Evolutionary conservation across 192 early-diverging fungal genomes (phyloP).

Genomic region (Gaertneriomyces semiglobifer): DNA sequence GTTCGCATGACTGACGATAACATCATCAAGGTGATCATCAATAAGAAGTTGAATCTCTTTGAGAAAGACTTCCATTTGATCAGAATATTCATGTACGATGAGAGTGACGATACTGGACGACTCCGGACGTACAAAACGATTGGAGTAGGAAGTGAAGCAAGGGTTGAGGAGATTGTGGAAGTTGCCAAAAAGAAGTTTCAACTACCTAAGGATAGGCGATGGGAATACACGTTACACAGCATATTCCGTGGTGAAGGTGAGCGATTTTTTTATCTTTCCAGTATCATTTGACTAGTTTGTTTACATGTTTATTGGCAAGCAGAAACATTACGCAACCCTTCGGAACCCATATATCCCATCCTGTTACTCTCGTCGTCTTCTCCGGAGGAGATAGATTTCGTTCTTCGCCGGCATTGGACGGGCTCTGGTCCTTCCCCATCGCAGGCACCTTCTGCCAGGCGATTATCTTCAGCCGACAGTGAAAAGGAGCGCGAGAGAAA

Average conservation of each 20-base stretch:
- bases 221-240: slow-evolving; percentile 31
- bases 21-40: slow-evolving; percentile 52
- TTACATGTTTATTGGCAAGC: background rate
- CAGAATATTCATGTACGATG: slow-evolving; percentile 40
- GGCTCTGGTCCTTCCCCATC: slow-evolving; percentile 23
- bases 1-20: slow-evolving; percentile 49
- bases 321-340: slow-evolving; percentile 26
- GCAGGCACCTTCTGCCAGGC: background rate
- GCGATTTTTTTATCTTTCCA: slow-evolving; percentile 7
- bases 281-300: background rate
- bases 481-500: background rate
- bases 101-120: slow-evolving; percentile 18
- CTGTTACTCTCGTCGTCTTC: slow-evolving; percentile 28
- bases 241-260: slow-evolving; percentile 35
- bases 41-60: slow-evolving; percentile 49
- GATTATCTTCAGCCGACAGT: background rate
- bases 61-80: slow-evolving; percentile 48
- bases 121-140: slow-evolving; percentile 50
- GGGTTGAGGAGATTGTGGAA: slow-evolving; percentile 37
- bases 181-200: slow-evolving; percentile 48
- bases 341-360: slow-evolving; percentile 37
- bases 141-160: slow-evolving; percentile 34
- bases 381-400: slow-evolving; percentile 43
- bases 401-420: slow-evolving; percentile 34
- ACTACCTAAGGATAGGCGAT: slow-evolving; percentile 5